phyloP scores from a whole-genome alignment of 164 flowering plant species.

The Liquidambar formosana region DNA sequence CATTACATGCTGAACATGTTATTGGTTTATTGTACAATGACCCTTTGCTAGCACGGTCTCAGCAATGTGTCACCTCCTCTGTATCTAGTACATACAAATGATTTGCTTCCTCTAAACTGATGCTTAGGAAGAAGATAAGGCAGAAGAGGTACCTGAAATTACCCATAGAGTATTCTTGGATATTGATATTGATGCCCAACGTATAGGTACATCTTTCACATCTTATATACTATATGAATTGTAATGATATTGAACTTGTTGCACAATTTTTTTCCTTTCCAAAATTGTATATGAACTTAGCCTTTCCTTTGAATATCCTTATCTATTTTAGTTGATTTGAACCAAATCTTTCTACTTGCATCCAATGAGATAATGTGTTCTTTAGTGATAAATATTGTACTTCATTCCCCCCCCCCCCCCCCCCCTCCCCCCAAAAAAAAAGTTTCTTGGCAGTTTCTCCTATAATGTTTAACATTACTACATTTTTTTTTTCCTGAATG shows the following conservation, averaged over 20 bases:
- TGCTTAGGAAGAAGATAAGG: constrained; percentile 53
- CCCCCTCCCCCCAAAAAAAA: no score
- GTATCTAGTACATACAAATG: neutral
- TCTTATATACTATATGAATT: neutral
- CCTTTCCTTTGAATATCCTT: neutral
- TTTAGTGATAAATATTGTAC: neutral
- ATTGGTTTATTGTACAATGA: neutral
- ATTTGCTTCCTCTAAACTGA: constrained; percentile 1
- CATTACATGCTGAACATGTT: neutral
- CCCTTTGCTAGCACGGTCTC: neutral
- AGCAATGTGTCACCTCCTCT: neutral
- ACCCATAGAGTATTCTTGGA: constrained; percentile 94
- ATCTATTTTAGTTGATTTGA: neutral
- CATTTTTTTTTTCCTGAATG: no score
- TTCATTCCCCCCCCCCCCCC: no score
- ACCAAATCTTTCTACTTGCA: neutral
- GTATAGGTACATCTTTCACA: constrained; percentile 49
- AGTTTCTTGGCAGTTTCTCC: no score
- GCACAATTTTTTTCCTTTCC: neutral
- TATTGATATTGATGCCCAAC: constrained; percentile 84
- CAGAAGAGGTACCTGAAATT: constrained; percentile 65
- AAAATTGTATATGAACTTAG: neutral
- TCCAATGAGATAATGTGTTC: neutral
- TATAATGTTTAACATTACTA: no score
- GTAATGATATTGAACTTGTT: neutral